Evolutionary conservation across 805 yeast genomes (phyloP), one percentile per base, ranked within the genome.

Genomic region (Sugiyamaella mastotermitis): DNA sequence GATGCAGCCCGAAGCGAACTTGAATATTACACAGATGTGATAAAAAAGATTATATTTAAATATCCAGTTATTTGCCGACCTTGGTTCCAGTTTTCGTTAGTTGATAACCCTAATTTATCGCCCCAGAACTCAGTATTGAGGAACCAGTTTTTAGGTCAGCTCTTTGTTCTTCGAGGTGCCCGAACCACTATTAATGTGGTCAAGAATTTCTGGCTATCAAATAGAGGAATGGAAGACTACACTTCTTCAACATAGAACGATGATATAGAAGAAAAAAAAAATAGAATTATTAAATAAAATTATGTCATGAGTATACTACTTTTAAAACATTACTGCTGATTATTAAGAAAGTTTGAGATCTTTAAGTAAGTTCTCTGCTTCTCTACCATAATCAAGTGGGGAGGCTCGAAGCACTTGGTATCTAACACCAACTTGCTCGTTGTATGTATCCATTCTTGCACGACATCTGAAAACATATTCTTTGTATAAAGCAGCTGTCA

Each of bases 361-460:
- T 14, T 42, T 38, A 17, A 56, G 33, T 16, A 61, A 43, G n/a
- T 29, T 30, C 16, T 42, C 41, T 4, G 56, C 41, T 30, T 62
- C 66, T 18, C 42, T 32, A 18, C 39, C 51, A 31, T 44, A 59
- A 36, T 59, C 50, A n/a, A 63, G 31, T 11, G 63, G 58, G 25
- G 52, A 55, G 9, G 63, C 61, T 11, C 72, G 69, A 34, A 75
- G 65, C 2, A 75, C 83, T 40, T 80, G 80, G 57, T 80, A 85
- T 57, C 96, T 75, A 13, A 84, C 76, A 13, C 52, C 38, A 58
- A 90, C 74, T 33, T 72, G 74, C 37, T 87, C 95, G 51, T 87
- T 82, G 60, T 84, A 92, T 45, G 72, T 76, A 54, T 92, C 97
- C 53, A 76, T 83, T 56, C 79, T 76, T 10, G 94, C 96, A 53